Percentiles rank a stretch among this genome's conserved stretches.
Evolutionary conservation across 495 filamentous ascomycete genomes (phyloP).

Genomic region (Chaetomidium leptoderma): DNA sequence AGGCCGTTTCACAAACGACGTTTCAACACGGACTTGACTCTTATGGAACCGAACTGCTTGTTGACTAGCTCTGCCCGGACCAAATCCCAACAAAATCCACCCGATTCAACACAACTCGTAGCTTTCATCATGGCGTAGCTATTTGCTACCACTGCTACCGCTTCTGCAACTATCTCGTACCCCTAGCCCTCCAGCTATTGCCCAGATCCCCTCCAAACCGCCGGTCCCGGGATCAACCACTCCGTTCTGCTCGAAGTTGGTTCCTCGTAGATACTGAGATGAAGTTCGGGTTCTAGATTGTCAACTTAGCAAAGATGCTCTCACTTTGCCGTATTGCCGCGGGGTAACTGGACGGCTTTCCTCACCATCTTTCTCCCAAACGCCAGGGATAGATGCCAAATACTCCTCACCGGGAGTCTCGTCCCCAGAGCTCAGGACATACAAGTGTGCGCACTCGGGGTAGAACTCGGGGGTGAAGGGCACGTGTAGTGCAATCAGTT

Average conservation of each 20-base stretch:
- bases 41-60: too few species aligned
- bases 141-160: too few species aligned
- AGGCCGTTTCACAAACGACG: too few species aligned
- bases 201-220: too few species aligned
- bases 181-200: too few species aligned
- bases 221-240: background rate
- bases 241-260: conserved; percentile 3
- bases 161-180: too few species aligned
- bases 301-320: background rate
- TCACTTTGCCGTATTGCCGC: background rate
- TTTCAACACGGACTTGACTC: too few species aligned
- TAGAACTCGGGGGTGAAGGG: conserved; percentile 1
- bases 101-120: too few species aligned
- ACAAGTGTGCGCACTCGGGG: conserved; percentile 4
- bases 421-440: background rate
- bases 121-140: too few species aligned
- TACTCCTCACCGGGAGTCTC: background rate
- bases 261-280: conserved; percentile 1
- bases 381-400: background rate
- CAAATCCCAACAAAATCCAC: too few species aligned
- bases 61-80: too few species aligned
- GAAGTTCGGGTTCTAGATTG: background rate
- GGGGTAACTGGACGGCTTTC: background rate
- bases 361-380: background rate
- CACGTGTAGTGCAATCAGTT: conserved; percentile 2